phyloP scores from a whole-genome alignment of 2,329 filamentous ascomycete species.

The Plenodomus tracheiphilus region DNA sequence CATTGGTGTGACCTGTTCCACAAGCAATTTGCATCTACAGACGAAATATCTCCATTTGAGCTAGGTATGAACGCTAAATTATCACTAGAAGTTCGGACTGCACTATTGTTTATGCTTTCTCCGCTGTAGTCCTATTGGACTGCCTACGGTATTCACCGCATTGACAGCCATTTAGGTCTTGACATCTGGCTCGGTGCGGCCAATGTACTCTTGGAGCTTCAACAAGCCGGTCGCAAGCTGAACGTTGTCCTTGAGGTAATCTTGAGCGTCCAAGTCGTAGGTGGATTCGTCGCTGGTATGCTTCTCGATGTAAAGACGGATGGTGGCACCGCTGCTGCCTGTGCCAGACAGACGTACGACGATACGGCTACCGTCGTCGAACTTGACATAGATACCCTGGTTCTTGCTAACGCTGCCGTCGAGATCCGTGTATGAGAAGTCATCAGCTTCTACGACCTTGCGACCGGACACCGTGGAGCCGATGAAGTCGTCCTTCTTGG shows the following conservation, averaged over 20 bases:
- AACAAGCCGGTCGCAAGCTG: constrained; percentile 81
- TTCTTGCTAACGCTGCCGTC: constrained; percentile 94
- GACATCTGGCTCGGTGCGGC: constrained; percentile 90
- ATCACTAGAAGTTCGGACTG: neutral
- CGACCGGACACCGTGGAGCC: constrained; percentile 80
- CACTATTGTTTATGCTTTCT: constrained; percentile 3
- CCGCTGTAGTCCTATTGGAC: constrained; percentile 2
- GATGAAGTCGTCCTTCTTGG: constrained; percentile 71
- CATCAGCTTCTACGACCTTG: constrained; percentile 85
- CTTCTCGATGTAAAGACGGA: constrained; percentile 96
- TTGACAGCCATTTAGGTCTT: constrained; percentile 69
- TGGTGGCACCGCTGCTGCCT: constrained; percentile 92
- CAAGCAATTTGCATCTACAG: neutral
- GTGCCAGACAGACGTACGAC: constrained; percentile 95
- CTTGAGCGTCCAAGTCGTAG: constrained; percentile 83
- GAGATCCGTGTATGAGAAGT: constrained; percentile 99
- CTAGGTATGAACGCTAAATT: neutral
- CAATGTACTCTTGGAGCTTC: constrained; percentile 92
- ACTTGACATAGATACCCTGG: constrained; percentile 93
- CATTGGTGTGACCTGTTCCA: no score
- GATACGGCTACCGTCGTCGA: constrained; percentile 91
- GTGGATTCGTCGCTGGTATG: constrained; percentile 80
- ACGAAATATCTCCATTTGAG: neutral
- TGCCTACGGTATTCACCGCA: constrained; percentile 1
- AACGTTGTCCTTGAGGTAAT: constrained; percentile 90